Evolutionary conservation across 2,329 filamentous ascomycete genomes (phyloP).

Genomic region (Colletotrichum musae): DNA sequence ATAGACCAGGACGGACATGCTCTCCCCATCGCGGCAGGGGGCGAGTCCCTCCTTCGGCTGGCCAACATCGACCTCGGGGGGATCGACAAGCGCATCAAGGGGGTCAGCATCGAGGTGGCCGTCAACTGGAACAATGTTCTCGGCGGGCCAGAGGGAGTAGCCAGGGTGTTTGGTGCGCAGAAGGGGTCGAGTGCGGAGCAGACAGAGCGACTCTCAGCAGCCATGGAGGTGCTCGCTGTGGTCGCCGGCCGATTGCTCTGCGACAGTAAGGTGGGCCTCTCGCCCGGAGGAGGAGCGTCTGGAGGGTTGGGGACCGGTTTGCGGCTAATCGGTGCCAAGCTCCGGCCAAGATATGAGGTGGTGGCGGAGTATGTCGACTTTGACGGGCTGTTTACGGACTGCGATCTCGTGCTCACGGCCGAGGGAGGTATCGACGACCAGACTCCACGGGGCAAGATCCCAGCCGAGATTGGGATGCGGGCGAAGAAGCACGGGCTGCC

Average conservation of each 20-base stretch:
- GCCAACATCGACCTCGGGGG: conserved; percentile 55
- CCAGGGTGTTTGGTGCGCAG: conserved; percentile 65
- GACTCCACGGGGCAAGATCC: conserved; percentile 66
- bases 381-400: conserved; percentile 60
- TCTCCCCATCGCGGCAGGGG: conserved; percentile 57
- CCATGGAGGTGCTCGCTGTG: conserved; percentile 58
- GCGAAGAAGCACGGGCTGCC: conserved; percentile 61
- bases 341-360: conserved; percentile 63
- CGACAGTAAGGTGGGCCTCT: conserved; percentile 51
- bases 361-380: conserved; percentile 66
- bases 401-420: conserved; percentile 66
- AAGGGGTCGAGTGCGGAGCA: conserved; percentile 63
- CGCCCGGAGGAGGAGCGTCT: conserved; percentile 65
- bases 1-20: conserved; percentile 53
- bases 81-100: conserved; percentile 54
- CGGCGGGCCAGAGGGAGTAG: conserved; percentile 63
- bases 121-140: conserved; percentile 68
- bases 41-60: conserved; percentile 55
- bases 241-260: conserved; percentile 52
- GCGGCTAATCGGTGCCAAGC: conserved; percentile 60
- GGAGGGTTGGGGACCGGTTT: conserved; percentile 67
- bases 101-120: conserved; percentile 61
- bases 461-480: conserved; percentile 64
- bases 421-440: conserved; percentile 68
- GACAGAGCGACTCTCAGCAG: conserved; percentile 57